Evolutionary conservation across 1,139 yeast genomes (phyloP), one percentile per base, ranked within the genome.

Genomic region (Nadsonia starkeyi-henricii): DNA sequence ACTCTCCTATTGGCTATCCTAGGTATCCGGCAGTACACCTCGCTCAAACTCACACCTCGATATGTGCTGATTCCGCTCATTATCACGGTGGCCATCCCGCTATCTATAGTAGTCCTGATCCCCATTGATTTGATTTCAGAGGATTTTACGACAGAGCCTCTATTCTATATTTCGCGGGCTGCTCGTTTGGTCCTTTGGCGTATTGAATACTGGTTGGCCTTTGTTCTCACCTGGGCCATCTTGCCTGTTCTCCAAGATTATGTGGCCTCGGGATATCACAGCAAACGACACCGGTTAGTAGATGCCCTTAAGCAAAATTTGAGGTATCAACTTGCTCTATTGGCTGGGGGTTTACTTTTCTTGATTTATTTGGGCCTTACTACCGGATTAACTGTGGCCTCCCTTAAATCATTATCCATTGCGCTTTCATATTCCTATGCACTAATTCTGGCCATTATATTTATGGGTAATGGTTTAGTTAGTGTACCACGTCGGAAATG

Each of bases 371-470:
- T 82, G 53, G 64, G 80, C 41, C 56, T 81, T 17, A 79, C 77
- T 50, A 74, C 76, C 9, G 86, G 89, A 2, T 69, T 84, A 46
- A 70, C 77, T 2, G 65, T 78, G 51, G 56, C 62, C 21, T 64
- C 81, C 45, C 66, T 85, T 58, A 82, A 81, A 60, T 72, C 81
- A 46, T 72, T 85, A 67, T 72, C 82, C 17, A 82, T 85, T 54
- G 91, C 93, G 0, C 59, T 84, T 28, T 77, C 93, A 1, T 93
- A 85, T 61, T 78, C 84, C n/a, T 85, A 85, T 61, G 77, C 94
- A 0, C 71, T 85, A 59, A 71, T 81, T 2, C 61, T 85, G 45
- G 89, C 93, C 1, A 70, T 84, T 30, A 85, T 93, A 93, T 67
- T 85, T 49, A 79, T 85, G 84, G 85, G 91, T 1, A 91, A 85